Percentiles rank a stretch among this genome's conserved stretches.
These are phyloP conservation scores for Penicillium janthinellum DNA, from an alignment of 2,329 filamentous ascomycete species.

Conservation along the genomic window DNA sequence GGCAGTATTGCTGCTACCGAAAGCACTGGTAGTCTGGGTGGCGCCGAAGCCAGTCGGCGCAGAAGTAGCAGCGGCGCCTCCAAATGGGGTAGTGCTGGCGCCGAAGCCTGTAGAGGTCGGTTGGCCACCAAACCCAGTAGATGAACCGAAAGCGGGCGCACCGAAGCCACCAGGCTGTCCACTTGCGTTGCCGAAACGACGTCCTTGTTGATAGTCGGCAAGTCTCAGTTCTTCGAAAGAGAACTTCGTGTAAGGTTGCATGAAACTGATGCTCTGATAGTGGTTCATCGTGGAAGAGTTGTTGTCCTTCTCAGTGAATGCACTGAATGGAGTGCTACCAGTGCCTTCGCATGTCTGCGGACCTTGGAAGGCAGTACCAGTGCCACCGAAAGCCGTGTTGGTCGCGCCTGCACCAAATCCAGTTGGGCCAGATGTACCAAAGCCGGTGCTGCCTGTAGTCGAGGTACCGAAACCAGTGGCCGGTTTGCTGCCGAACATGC, in stretches of 20 bases:
- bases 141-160: slow-evolving; percentile 58
- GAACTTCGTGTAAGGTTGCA: slow-evolving; percentile 69
- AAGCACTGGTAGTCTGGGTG: slow-evolving; percentile 43
- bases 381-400: slow-evolving; percentile 39
- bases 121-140: slow-evolving; percentile 48
- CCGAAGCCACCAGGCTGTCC: slow-evolving; percentile 84
- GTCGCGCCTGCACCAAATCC: slow-evolving; percentile 22
- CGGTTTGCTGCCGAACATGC: slow-evolving; percentile 43
- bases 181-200: slow-evolving; percentile 78
- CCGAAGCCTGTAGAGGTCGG: slow-evolving; percentile 45
- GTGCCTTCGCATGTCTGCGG: slow-evolving; percentile 48
- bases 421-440: slow-evolving; percentile 29
- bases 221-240: slow-evolving; percentile 81
- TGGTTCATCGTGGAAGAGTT: slow-evolving; percentile 43
- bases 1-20: slow-evolving; percentile 34
- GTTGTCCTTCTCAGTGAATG: slow-evolving; percentile 50
- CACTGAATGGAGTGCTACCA: slow-evolving; percentile 48
- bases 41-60: slow-evolving; percentile 49
- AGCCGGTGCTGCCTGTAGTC: slow-evolving; percentile 26
- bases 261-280: slow-evolving; percentile 53
- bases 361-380: slow-evolving; percentile 47
- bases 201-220: slow-evolving; percentile 85
- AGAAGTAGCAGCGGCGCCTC: slow-evolving; percentile 34
- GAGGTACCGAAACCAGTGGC: slow-evolving; percentile 23
- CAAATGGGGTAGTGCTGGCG: slow-evolving; percentile 46